Evolutionary conservation across 768 basidiomycete genomes (phyloP), one percentile per base, ranked within the genome.

Genomic region (Exsudoporus frostii): DNA sequence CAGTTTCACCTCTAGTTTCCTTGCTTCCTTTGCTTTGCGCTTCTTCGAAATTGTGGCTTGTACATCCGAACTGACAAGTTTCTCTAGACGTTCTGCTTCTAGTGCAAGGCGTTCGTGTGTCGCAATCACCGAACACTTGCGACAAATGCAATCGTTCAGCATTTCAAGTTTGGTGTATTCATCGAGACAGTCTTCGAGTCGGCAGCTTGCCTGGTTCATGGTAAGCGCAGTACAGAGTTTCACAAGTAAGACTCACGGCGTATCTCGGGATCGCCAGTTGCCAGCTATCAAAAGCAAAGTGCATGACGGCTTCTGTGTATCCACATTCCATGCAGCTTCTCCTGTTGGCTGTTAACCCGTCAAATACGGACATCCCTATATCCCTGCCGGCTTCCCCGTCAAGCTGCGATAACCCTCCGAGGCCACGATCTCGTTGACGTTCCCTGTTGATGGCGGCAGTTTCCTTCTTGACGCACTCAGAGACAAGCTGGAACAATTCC

Each of bases 271-370:
- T 73, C 27, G 86, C 78, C 39, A 95, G 73, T 66, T 90, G 88
- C 83, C 89, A 84, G 62, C 85, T 92, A 66, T 94, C 89, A 58
- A 94, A 87, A 2, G 85, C 76, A 65, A 92, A 95, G 66, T 88
- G 93, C 87, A 90, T 92, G 56, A 93, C 92, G 4, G 92, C 90
- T 64, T 95, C 92, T 14, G 92, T 92, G 67, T 96, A 98, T 17
- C 92, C 93, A 65, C 96, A 98, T 45, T 82, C 78, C 43, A 90
- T 78, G 63, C 96, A 98, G 57, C 88, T 91, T 53, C 94, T 76
- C 55, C 93, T 74, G 62, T 96, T 92, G 2, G 95, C 93, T 2
- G 92, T 92, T 55, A 98, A 73, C 1, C 92, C 93, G 57, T 96
- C 92, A 61, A 93, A 96, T 7, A 91, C 87, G 48, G 83, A 83